A percentile compares a stretch with the other conserved stretches of the same genome.
phyloP scores from a whole-genome alignment of 2,329 filamentous ascomycete genomes.

The Tolypocladium pustulatum region DNA sequence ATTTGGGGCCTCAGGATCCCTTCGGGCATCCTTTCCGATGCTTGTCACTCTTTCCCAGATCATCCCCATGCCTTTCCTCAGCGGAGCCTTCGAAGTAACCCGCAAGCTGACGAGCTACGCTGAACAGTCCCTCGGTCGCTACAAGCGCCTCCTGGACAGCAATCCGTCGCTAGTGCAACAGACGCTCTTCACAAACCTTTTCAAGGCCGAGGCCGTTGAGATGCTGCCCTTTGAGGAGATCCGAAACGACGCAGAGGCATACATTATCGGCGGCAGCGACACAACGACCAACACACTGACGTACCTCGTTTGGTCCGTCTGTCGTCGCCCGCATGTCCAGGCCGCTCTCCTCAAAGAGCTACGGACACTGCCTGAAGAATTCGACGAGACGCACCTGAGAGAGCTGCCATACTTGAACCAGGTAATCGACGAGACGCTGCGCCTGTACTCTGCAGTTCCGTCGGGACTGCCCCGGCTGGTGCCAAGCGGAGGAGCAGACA shows the following conservation, averaged over 20 bases:
- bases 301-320: constrained; percentile 30
- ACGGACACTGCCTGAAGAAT: constrained; percentile 16
- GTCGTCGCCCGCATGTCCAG: constrained; percentile 16
- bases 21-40: constrained; percentile 17
- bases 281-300: constrained; percentile 38
- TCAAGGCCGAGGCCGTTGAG: constrained; percentile 19
- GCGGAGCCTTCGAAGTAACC: constrained; percentile 1
- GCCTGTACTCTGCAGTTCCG: constrained; percentile 29
- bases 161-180: constrained; percentile 10
- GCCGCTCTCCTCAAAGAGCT: constrained; percentile 23
- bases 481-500: constrained; percentile 24
- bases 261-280: constrained; percentile 37
- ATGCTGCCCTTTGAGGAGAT: constrained; percentile 7
- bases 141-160: constrained; percentile 11
- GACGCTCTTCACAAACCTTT: constrained; percentile 26
- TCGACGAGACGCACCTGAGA: constrained; percentile 7
- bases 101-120: constrained; percentile 12
- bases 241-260: constrained; percentile 18
- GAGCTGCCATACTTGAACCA: constrained; percentile 27
- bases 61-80: constrained; percentile 13
- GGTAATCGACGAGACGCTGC: constrained; percentile 33
- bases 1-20: constrained; percentile 8
- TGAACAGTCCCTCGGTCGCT: constrained; percentile 14
- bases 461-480: constrained; percentile 27
- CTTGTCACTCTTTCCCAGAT: constrained; percentile 12